phyloP scores from a whole-genome alignment of 352 stramenopile genomes.

The Thalassiosira hispida region DNA sequence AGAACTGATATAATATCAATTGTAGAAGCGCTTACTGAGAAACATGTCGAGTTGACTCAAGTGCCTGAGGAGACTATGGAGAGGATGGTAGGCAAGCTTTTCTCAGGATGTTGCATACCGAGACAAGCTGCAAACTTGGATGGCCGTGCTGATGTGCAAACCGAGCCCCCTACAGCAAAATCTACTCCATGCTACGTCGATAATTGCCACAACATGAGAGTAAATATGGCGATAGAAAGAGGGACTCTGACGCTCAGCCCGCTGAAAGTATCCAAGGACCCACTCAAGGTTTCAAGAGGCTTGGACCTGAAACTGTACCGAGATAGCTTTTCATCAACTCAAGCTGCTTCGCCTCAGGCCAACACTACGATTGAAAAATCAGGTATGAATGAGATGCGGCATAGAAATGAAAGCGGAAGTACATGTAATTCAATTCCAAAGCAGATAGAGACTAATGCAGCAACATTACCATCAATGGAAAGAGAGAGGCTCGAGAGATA shows the following conservation, averaged over 20 bases:
- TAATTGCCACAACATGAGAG: not conserved
- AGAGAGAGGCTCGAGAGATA: constrained; percentile 7
- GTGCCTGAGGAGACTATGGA: constrained; percentile 24
- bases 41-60: constrained; percentile 27
- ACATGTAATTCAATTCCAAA: not conserved
- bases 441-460: not conserved
- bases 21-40: not conserved
- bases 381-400: too few species aligned
- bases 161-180: not conserved
- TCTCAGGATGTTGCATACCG: not conserved
- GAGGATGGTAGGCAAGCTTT: constrained; percentile 19
- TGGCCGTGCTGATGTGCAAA: not conserved
- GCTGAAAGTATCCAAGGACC: not conserved
- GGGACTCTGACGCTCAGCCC: not conserved
- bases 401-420: not conserved
- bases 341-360: not conserved
- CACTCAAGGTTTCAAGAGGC: not conserved
- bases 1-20: not conserved
- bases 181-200: not conserved
- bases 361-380: not conserved
- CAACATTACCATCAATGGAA: not conserved
- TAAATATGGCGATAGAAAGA: constrained; percentile 13
- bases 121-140: not conserved
- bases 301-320: not conserved
- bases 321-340: not conserved